These are phyloP conservation scores for Aquilaria agallochum DNA, from an alignment of 441 rosid species.

Conservation along the genomic window DNA sequence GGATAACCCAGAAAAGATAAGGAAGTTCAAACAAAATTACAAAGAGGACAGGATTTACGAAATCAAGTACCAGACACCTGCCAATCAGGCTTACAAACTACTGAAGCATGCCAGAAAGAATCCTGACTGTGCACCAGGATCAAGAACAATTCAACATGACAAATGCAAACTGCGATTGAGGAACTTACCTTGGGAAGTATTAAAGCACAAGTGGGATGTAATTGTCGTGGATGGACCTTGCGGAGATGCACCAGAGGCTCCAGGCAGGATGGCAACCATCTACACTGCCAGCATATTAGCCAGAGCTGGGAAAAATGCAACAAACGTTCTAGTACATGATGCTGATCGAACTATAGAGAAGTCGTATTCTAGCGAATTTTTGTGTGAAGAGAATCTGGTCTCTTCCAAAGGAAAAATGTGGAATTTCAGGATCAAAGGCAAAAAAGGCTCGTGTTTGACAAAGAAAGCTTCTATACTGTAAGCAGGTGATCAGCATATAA, in stretches of 20 bases:
- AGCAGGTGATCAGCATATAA: too few species aligned
- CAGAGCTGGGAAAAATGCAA: conserved; percentile 33
- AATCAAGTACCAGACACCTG: conserved; percentile 37
- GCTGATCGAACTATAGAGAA: conserved; percentile 51
- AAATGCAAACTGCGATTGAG: conserved; percentile 40
- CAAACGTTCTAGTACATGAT: conserved; percentile 58
- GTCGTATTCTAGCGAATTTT: conserved; percentile 70
- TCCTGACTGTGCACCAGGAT: conserved; percentile 33
- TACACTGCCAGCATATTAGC: conserved; percentile 55
- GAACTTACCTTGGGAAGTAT: conserved; percentile 41
- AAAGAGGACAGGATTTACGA: conserved; percentile 37
- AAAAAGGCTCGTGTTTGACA: neutral
- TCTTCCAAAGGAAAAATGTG: conserved; percentile 53
- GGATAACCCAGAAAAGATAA: conserved; percentile 39
- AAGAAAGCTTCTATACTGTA: too few species aligned
- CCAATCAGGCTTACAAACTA: conserved; percentile 49
- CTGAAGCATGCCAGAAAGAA: conserved; percentile 52
- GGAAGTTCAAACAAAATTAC: conserved; percentile 20
- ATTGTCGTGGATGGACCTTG: conserved; percentile 62
- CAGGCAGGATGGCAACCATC: conserved; percentile 61
- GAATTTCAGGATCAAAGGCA: conserved; percentile 33
- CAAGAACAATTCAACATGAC: conserved; percentile 24
- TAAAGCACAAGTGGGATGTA: conserved; percentile 52
- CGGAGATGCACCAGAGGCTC: conserved; percentile 45
- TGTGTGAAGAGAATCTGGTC: conserved; percentile 57